A percentile compares a stretch with the other conserved stretches of the same genome.
These are phyloP conservation scores for Nothomitra cinnamomea DNA, from an alignment of 2,329 filamentous ascomycete genomes.

Conservation along the genomic window DNA sequence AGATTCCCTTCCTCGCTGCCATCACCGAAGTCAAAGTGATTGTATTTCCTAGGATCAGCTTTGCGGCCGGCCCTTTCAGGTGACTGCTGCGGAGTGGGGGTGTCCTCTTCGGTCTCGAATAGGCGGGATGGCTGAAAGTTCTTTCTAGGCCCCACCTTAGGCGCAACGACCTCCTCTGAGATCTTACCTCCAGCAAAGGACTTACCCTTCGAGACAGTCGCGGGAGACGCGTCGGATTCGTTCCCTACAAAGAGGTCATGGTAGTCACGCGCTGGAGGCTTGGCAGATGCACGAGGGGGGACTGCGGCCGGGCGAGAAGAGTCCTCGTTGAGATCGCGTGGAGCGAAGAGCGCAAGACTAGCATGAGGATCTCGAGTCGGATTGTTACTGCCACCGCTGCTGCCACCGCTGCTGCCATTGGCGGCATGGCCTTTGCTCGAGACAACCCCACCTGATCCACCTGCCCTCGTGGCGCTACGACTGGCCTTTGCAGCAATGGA, in stretches of 20 bases:
- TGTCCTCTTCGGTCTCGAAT: slow-evolving; percentile 42
- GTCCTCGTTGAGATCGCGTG: slow-evolving; percentile 45
- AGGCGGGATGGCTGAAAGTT: slow-evolving; percentile 46
- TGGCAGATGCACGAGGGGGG: slow-evolving; percentile 51
- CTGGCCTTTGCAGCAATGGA: slow-evolving; percentile 18
- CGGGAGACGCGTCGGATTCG: slow-evolving; percentile 21
- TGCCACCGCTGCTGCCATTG: slow-evolving; percentile 5
- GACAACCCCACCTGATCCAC: not conserved
- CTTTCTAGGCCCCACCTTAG: slow-evolving; percentile 34
- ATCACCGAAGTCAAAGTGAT: slow-evolving; percentile 71
- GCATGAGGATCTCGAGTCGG: slow-evolving; percentile 48
- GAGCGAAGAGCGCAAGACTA: slow-evolving; percentile 56
- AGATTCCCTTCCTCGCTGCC: slow-evolving; percentile 36
- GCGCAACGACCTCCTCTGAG: slow-evolving; percentile 18
- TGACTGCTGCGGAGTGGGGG: slow-evolving; percentile 26
- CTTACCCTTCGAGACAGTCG: slow-evolving; percentile 8
- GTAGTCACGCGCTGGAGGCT: slow-evolving; percentile 47
- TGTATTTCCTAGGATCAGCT: slow-evolving; percentile 62
- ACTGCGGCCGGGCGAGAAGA: slow-evolving; percentile 33
- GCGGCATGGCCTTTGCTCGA: not conserved
- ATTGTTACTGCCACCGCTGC: slow-evolving; percentile 22
- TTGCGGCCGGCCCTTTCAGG: slow-evolving; percentile 33
- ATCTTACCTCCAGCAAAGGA: slow-evolving; percentile 6
- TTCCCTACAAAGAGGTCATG: slow-evolving; percentile 50
- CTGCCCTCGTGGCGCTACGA: not conserved